phyloP scores from a whole-genome alignment of 306 rosid genomes.

The Cicer arietinum region DNA sequence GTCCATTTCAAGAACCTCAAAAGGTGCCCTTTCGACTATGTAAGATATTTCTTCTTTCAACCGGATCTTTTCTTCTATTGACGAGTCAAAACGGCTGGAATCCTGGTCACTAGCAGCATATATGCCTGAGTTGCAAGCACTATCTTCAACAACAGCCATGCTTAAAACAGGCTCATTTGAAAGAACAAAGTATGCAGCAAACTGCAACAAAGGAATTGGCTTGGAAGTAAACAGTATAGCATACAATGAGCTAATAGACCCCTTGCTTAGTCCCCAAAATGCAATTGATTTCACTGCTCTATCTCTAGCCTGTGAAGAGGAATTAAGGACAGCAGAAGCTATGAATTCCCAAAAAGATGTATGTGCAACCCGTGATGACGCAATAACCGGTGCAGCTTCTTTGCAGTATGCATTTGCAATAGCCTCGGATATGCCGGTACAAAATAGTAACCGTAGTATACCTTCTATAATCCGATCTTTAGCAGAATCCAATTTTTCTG shows the following conservation, averaged over 20 bases:
- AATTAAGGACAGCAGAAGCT: conserved; percentile 71
- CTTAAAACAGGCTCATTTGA: conserved; percentile 75
- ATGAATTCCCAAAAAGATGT: conserved; percentile 80
- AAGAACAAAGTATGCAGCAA: conserved; percentile 78
- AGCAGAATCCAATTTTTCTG: conserved; percentile 69
- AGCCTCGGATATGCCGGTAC: conserved; percentile 93
- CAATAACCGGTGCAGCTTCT: conserved; percentile 74
- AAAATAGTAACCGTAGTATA: conserved; percentile 81
- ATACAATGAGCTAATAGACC: conserved; percentile 83
- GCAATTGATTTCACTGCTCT: conserved; percentile 91
- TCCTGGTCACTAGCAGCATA: conserved; percentile 60
- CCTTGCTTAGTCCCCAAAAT: conserved; percentile 95
- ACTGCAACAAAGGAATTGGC: conserved; percentile 77
- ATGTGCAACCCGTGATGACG: conserved; percentile 67
- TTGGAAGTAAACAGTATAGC: conserved; percentile 81
- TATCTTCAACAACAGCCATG: conserved; percentile 69
- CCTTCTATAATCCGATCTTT: conserved; percentile 85
- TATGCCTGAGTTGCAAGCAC: conserved; percentile 52
- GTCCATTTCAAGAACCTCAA: conserved; percentile 70
- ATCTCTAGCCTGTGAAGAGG: conserved; percentile 76
- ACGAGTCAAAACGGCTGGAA: conserved; percentile 54
- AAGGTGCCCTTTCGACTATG: conserved; percentile 72
- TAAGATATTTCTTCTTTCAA: conserved; percentile 76
- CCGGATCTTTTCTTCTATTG: conserved; percentile 62
- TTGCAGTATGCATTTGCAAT: conserved; percentile 63